Conservation (phyloP, 805 yeast species). For the Scheffersomyces lignosus region DNA sequence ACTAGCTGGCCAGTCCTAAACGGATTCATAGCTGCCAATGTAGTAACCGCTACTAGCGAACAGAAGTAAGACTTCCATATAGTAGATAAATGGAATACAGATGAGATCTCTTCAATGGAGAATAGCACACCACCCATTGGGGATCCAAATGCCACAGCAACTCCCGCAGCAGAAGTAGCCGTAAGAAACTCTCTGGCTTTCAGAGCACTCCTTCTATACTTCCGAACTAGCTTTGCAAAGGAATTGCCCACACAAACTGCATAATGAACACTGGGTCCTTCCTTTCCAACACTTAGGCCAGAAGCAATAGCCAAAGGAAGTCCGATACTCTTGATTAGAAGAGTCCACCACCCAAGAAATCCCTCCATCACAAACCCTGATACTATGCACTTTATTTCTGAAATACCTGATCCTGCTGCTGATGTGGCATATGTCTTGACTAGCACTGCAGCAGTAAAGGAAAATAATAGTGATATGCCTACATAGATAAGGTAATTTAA, state of each 20-base stretch:
- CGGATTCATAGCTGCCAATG: constrained; percentile 80
- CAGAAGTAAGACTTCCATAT: constrained; percentile 93
- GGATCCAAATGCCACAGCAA: constrained; percentile 95
- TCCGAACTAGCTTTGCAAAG: constrained; percentile 55
- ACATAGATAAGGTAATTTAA: constrained; percentile 61
- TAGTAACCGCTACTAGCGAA: constrained; percentile 81
- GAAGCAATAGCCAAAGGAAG: constrained; percentile 91
- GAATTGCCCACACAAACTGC: constrained; percentile 94
- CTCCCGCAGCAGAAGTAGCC: constrained; percentile 97
- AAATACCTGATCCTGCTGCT: constrained; percentile 97
- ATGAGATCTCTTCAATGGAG: constrained; percentile 86
- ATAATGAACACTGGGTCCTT: constrained; percentile 97
- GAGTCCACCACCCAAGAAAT: constrained; percentile 72
- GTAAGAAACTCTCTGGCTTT: constrained; percentile 63
- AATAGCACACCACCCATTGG: constrained; percentile 97
- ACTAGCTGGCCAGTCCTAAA: constrained; percentile 94
- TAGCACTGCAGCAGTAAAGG: constrained; percentile 62
- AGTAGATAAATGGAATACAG: constrained; percentile 70
- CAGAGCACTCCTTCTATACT: constrained; percentile 46
- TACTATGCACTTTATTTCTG: constrained; percentile 93
- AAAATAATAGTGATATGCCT: constrained; percentile 57
- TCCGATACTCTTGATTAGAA: constrained; percentile 73
- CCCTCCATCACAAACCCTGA: constrained; percentile 83
- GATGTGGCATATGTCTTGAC: constrained; percentile 76
- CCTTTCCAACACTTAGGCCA: constrained; percentile 93